Evolutionary conservation across 371 early-diverging fungal genomes (phyloP), one percentile per base, ranked within the genome.

Genomic region (Catenaria anguillulae): DNA sequence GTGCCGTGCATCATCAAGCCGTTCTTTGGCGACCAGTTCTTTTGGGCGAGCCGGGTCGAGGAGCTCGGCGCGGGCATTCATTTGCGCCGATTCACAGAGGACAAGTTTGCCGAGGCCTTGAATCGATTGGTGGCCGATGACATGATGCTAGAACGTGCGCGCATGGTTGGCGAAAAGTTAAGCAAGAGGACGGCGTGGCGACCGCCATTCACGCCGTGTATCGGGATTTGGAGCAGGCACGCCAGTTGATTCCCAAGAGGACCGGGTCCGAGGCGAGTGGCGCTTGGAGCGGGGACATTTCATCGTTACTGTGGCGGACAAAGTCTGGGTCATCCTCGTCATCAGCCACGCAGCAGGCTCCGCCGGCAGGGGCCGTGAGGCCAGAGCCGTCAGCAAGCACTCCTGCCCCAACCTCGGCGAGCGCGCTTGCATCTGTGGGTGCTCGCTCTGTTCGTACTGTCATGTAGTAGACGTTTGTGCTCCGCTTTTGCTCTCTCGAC

Each of bases 1-100:
- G 68, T 76, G 36, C 89, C 89, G 0, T 85, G 87, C 0, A 73
- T 88, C 31, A 79, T 90, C 61, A 84, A 83, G 61, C 89, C 90
- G 0, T 90, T 85, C 67, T 90, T 90, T 71, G 90, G 87, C 15
- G 90, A 90, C 61, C 89, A 90, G 60, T 84, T 73, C 65, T 90
- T 90, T 63, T 89, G 89, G 89, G 88, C 80, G 8, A 75, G 80
- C 33, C 80, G 86, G 3, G 71, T 88, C 2, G 75, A 80, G 66
- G 82, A 67, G 65, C 64, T 71, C 19, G 70, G 70, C 13, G 67
- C 63, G 23, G 88, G 88, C 26, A 61, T 78, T 21, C 77, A 77
- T 61, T 68, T 86, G 50, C 78, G 77, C 34, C 74, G 79, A 12
- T 58, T 87, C 42, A 81, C 78, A 0, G 76, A 77, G 13, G 78